Percentiles rank a stretch among this genome's conserved stretches.
phyloP scores from a whole-genome alignment of 1,284 basidiomycete species.

The Uromyces viciae-fabae region DNA sequence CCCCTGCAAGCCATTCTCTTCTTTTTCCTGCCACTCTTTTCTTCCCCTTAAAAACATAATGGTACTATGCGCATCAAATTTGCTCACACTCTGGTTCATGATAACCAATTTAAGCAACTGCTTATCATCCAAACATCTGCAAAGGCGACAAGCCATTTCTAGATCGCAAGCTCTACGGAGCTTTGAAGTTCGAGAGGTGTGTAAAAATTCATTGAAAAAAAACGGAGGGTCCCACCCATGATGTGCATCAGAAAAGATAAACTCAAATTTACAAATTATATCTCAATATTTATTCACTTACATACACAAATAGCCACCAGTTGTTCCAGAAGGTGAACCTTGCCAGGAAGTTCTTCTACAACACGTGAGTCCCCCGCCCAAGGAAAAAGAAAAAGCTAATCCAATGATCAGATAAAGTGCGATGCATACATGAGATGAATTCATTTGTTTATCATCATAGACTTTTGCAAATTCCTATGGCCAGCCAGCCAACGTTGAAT shows the following conservation, averaged over 20 bases:
- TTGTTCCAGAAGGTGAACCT: conserved; percentile 19
- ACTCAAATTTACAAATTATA: neutral
- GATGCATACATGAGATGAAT: neutral
- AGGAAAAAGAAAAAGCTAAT: too few species aligned
- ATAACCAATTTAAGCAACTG: neutral
- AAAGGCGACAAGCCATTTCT: conserved; percentile 4
- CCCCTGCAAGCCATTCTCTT: too few species aligned
- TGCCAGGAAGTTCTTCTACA: conserved; percentile 21
- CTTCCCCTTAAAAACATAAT: too few species aligned
- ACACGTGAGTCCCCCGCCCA: conserved; percentile 11
- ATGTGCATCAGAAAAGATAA: neutral
- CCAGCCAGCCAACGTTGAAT: conserved; percentile 6
- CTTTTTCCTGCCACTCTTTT: too few species aligned
- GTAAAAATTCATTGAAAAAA: neutral
- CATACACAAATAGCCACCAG: conserved; percentile 42
- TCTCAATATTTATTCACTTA: neutral
- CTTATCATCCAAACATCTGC: too few species aligned
- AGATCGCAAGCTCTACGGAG: conserved; percentile 29
- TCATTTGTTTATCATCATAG: neutral
- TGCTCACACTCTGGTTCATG: neutral
- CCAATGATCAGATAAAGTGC: neutral
- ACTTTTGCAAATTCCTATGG: conserved; percentile 32
- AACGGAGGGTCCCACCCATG: neutral
- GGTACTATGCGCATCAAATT: too few species aligned
- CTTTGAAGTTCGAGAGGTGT: conserved; percentile 41